phyloP scores from a whole-genome alignment of 2,329 filamentous ascomycete genomes.

The Aureobasidium subglaciale region DNA sequence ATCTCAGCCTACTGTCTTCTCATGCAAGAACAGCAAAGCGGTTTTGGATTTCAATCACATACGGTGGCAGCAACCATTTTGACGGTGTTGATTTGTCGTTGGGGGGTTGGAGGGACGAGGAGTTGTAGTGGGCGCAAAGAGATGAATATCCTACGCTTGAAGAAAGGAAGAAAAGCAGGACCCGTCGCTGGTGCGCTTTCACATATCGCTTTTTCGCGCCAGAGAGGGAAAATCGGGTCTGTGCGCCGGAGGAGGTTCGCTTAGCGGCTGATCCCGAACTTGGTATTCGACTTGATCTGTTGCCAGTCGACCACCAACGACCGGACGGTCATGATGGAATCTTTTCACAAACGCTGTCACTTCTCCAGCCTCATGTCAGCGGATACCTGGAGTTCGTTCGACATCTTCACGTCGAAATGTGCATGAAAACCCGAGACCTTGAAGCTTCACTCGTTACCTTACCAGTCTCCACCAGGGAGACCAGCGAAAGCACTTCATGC shows the following conservation, averaged over 20 bases:
- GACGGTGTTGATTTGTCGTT: constrained; percentile 31
- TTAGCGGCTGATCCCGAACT: background rate
- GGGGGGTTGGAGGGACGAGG: constrained; percentile 19
- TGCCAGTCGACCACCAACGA: too few relatives aligned
- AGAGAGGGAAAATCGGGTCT: background rate
- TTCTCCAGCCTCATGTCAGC: too few relatives aligned
- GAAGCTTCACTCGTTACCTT: too few relatives aligned
- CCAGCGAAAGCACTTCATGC: too few relatives aligned
- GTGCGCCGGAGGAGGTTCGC: background rate
- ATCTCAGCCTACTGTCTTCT: constrained; percentile 89
- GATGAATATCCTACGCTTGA: constrained; percentile 78
- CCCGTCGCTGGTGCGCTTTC: background rate
- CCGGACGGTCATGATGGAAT: too few relatives aligned
- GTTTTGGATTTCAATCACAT: constrained; percentile 63
- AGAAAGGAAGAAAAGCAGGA: constrained; percentile 6
- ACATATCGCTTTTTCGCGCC: background rate
- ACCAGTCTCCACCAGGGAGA: too few relatives aligned
- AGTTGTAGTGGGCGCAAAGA: constrained; percentile 62
- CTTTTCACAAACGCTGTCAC: too few relatives aligned
- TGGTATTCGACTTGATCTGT: too few relatives aligned
- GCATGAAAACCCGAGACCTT: too few relatives aligned
- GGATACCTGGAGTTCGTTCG: too few relatives aligned
- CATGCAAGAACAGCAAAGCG: constrained; percentile 83
- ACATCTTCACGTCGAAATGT: too few relatives aligned
- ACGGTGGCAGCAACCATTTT: constrained; percentile 64